These are phyloP conservation scores for Fusarium devonianum DNA, from an alignment of 2,329 filamentous ascomycete genomes.

Conservation along the genomic window DNA sequence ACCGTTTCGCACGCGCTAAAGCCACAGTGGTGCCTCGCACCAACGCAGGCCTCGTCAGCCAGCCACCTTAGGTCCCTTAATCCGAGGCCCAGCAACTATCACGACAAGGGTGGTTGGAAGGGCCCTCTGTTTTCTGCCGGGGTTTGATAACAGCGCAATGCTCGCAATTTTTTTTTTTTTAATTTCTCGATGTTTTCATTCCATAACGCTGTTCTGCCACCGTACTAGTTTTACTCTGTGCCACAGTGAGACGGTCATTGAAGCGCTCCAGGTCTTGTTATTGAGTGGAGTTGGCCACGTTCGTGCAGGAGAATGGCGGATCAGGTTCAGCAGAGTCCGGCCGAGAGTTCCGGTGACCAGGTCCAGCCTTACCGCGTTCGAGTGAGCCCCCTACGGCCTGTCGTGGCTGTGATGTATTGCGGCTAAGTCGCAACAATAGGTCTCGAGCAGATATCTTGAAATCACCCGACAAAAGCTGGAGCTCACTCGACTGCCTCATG, in stretches of 20 bases:
- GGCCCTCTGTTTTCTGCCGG: conserved; percentile 24
- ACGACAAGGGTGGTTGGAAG: conserved; percentile 23
- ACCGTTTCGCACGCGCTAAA: conserved; percentile 24
- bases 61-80: conserved; percentile 33
- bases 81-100: conserved; percentile 26
- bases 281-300: conserved; percentile 1
- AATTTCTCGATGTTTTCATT: conserved; percentile 19
- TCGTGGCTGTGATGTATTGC: conserved; percentile 1
- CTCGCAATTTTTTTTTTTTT: conserved; percentile 21
- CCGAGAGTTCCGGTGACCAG: conserved; percentile 48
- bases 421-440: conserved; percentile 52
- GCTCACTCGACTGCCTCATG: conserved; percentile 69
- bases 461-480: conserved; percentile 73
- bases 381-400: conserved; percentile 52
- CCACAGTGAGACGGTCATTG: neutral
- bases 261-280: conserved; percentile 1
- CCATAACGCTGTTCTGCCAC: conserved; percentile 9
- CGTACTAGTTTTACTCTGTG: neutral
- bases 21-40: conserved; percentile 26
- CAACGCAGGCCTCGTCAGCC: conserved; percentile 12
- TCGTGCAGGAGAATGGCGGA: conserved; percentile 25
- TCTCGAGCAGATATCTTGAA: conserved; percentile 71
- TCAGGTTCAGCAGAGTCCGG: conserved; percentile 32
- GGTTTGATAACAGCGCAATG: conserved; percentile 24
- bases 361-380: conserved; percentile 64